Evolutionary conservation across 352 stramenopile species (phyloP).

Genomic region (Globisporangium lucens): DNA sequence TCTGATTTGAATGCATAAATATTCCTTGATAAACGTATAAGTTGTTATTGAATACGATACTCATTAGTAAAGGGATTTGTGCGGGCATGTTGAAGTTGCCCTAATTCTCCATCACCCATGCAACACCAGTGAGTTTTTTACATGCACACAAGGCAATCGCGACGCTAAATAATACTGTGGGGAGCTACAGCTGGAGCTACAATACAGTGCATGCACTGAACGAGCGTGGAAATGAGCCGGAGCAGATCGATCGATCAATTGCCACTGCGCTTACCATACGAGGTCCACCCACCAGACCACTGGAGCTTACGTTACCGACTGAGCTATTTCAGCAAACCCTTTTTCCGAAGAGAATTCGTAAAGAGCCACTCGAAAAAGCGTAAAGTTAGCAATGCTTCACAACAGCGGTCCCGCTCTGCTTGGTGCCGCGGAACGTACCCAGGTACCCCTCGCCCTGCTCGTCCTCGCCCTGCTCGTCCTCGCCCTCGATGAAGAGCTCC

Average conservation of each 20-base stretch:
- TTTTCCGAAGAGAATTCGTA: no score
- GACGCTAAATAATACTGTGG: not conserved
- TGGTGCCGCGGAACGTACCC: constrained; percentile 55
- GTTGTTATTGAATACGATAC: not conserved
- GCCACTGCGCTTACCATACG: not conserved
- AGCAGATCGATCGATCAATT: not conserved
- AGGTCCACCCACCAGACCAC: not conserved
- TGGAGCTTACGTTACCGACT: no score
- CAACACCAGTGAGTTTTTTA: not conserved
- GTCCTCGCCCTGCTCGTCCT: constrained; percentile 53
- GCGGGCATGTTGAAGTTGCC: not conserved
- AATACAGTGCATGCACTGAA: not conserved
- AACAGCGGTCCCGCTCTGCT: not conserved
- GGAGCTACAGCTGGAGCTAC: not conserved
- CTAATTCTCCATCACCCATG: not conserved
- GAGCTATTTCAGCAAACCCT: no score
- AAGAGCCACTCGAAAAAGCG: no score
- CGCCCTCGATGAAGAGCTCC: constrained; percentile 57
- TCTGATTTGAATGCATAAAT: no score
- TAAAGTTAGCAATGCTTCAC: not conserved
- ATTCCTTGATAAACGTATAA: no score
- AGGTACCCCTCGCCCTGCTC: constrained; percentile 71
- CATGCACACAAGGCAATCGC: not conserved
- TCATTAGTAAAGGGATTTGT: not conserved
- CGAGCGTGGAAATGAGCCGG: not conserved